Percentiles rank a stretch among this genome's conserved stretches.
phyloP scores from a whole-genome alignment of 495 filamentous ascomycete species.

The Recurvomyces mirabilis region DNA sequence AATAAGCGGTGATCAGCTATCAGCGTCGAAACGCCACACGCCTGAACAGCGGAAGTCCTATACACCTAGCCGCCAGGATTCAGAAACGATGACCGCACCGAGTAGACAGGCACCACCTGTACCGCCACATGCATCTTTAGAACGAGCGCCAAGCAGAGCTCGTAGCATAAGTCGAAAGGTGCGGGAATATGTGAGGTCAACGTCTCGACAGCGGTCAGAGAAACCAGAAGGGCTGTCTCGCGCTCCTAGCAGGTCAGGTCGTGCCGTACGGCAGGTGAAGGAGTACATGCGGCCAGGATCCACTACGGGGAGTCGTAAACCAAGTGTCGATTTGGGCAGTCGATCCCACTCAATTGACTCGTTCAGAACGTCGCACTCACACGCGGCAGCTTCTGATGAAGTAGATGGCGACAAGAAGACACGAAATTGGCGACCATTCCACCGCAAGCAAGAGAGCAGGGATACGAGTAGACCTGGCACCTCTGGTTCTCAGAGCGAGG shows the following conservation, averaged over 20 bases:
- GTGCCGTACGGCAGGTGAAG: slow-evolving; percentile 21
- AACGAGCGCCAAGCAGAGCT: slow-evolving; percentile 8
- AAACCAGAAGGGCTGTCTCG: slow-evolving; percentile 2
- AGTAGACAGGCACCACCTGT: not conserved
- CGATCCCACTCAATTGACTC: slow-evolving; percentile 12
- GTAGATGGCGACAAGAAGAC: not conserved
- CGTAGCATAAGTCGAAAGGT: slow-evolving; percentile 11
- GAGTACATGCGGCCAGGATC: slow-evolving; percentile 30
- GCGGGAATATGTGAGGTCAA: slow-evolving; percentile 10
- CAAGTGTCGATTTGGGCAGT: too few species aligned
- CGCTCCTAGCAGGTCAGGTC: slow-evolving; percentile 19
- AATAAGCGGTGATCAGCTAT: not conserved
- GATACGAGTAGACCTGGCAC: slow-evolving; percentile 10
- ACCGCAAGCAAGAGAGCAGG: slow-evolving; percentile 1
- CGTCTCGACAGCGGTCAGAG: slow-evolving; percentile 6
- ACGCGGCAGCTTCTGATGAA: not conserved
- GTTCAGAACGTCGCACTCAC: slow-evolving; percentile 3
- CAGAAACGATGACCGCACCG: not conserved
- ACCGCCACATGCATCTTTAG: too few species aligned
- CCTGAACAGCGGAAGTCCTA: too few species aligned
- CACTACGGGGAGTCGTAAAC: too few species aligned
- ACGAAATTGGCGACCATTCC: not conserved
- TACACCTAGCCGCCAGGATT: too few species aligned
- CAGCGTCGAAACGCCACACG: not conserved
- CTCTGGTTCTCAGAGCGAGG: slow-evolving; percentile 1